These are phyloP conservation scores for Cystobasidiaceae sp. DNA, from an alignment of 1,284 basidiomycete species.

Conservation along the genomic window DNA sequence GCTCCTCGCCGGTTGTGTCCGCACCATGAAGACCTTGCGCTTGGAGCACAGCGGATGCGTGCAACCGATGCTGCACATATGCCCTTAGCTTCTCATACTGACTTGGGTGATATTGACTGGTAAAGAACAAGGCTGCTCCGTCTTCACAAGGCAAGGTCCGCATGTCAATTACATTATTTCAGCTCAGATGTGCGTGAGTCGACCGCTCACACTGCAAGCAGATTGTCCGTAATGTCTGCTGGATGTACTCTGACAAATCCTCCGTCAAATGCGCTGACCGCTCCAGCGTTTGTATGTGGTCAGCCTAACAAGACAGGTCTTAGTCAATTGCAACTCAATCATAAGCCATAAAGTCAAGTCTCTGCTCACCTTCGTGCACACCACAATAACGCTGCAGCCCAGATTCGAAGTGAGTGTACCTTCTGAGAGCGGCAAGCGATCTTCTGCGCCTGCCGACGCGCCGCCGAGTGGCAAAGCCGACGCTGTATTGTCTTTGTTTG, in stretches of 20 bases:
- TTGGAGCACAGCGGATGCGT: conserved; percentile 40
- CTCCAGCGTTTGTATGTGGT: conserved; percentile 46
- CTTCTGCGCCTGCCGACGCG: conserved; percentile 53
- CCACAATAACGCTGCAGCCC: conserved; percentile 82
- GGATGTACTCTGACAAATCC: conserved; percentile 88
- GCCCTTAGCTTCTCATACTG: conserved; percentile 75
- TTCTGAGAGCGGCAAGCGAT: conserved; percentile 63
- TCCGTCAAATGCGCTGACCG: conserved; percentile 56
- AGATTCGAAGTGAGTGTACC: conserved; percentile 57
- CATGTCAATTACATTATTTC: neutral
- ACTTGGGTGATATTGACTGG: conserved; percentile 67
- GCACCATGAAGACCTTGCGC: conserved; percentile 3
- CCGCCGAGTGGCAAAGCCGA: conserved; percentile 45
- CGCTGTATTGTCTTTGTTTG: conserved; percentile 38
- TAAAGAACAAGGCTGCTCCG: conserved; percentile 88
- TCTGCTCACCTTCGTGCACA: conserved; percentile 67
- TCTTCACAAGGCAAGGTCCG: conserved; percentile 52
- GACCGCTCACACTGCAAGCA: conserved; percentile 75
- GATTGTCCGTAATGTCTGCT: conserved; percentile 87
- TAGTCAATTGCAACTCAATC: conserved; percentile 57
- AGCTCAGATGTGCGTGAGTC: neutral
- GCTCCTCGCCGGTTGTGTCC: conserved; percentile 32
- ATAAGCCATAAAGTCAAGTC: neutral
- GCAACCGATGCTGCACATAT: conserved; percentile 78
- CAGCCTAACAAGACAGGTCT: conserved; percentile 45